phyloP scores from a whole-genome alignment of 169 alveolate species.

The Plasmodium coatneyi region DNA sequence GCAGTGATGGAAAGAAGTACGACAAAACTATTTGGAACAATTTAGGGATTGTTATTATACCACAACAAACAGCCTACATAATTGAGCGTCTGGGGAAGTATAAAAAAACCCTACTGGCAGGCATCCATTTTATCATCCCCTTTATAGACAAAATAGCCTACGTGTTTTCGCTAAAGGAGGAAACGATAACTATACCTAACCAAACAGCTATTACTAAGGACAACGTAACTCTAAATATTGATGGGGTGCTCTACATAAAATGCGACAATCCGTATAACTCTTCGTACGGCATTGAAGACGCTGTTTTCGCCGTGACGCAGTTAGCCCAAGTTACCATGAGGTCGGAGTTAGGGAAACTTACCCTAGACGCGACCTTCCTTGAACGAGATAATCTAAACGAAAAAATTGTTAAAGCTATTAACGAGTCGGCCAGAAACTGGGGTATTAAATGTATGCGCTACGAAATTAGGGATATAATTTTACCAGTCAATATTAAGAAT shows the following conservation, averaged over 20 bases:
- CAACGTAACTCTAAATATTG: constrained; percentile 93
- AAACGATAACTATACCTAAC: constrained; percentile 92
- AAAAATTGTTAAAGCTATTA: constrained; percentile 91
- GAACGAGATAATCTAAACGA: constrained; percentile 94
- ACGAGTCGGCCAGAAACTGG: constrained; percentile 94
- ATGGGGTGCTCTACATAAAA: constrained; percentile 94
- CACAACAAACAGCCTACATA: constrained; percentile 93
- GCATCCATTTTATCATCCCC: constrained; percentile 93
- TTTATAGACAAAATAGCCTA: constrained; percentile 92
- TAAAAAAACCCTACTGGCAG: constrained; percentile 90
- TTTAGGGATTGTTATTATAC: constrained; percentile 91
- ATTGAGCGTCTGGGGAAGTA: constrained; percentile 94
- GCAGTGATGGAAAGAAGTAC: constrained; percentile 47
- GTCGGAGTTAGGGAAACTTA: constrained; percentile 95
- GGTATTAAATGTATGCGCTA: constrained; percentile 94
- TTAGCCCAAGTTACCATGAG: constrained; percentile 97
- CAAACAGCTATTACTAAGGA: constrained; percentile 96
- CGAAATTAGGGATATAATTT: constrained; percentile 95
- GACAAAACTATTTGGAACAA: constrained; percentile 14
- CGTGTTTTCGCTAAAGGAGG: constrained; percentile 94
- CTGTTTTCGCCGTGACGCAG: constrained; percentile 93
- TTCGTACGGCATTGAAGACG: constrained; percentile 95
- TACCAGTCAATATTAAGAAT: constrained; percentile 92
- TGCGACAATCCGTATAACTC: constrained; percentile 90
- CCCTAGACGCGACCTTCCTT: constrained; percentile 95